Conservation (phyloP, 305 asterid genomes). For the Salvia sclarea region DNA sequence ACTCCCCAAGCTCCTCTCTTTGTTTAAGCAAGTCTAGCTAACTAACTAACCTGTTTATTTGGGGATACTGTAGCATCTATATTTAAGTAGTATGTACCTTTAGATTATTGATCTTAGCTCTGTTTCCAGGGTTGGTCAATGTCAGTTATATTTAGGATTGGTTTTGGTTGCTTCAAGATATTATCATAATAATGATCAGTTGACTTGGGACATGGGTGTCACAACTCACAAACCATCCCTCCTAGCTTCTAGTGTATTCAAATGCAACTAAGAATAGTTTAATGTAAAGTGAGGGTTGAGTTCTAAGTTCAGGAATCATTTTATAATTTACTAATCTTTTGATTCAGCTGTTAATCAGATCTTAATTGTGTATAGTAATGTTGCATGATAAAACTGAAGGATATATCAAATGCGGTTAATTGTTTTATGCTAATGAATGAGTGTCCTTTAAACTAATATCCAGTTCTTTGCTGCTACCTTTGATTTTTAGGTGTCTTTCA, state of each 20-base stretch:
- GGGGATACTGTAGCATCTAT: not conserved
- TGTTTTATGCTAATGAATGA: not conserved
- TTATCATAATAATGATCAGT: not conserved
- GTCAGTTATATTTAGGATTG: constrained; percentile 3
- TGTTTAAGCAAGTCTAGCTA: not conserved
- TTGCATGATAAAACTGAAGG: not conserved
- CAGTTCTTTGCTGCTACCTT: not conserved
- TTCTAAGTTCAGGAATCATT: not conserved
- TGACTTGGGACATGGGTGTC: constrained; percentile 13
- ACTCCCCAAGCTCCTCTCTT: not conserved
- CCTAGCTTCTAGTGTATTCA: not conserved
- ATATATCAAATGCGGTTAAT: not conserved
- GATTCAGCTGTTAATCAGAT: not conserved
- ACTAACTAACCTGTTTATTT: not conserved
- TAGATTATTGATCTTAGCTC: not conserved
- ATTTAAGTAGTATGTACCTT: not conserved
- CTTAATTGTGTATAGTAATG: not conserved
- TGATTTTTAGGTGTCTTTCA: constrained; percentile 3
- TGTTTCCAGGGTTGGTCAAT: not conserved
- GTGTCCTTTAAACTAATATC: not conserved
- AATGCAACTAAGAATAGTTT: not conserved
- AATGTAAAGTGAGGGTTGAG: not conserved
- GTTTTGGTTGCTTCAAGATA: not conserved
- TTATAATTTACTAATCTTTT: not conserved
- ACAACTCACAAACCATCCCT: not conserved